phyloP scores from a whole-genome alignment of 1,284 basidiomycete genomes.

The Leccinum angustisporum region DNA sequence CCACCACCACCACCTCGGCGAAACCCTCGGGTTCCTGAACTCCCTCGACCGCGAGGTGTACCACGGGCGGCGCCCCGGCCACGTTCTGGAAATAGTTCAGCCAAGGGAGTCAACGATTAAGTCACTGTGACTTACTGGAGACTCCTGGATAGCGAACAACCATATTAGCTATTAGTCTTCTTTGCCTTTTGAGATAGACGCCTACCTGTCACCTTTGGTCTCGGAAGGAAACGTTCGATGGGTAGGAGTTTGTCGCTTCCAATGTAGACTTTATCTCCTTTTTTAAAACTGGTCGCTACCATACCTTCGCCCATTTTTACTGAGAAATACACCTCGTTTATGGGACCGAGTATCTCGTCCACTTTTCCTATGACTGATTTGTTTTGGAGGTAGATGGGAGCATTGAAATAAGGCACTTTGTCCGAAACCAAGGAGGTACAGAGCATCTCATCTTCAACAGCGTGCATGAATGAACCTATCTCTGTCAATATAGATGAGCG shows the following conservation, averaged over 20 bases:
- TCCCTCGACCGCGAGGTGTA: constrained; percentile 42
- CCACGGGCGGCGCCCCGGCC: constrained; percentile 46
- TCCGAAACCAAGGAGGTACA: constrained; percentile 84
- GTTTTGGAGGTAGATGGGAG: constrained; percentile 98
- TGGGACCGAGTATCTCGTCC: constrained; percentile 95
- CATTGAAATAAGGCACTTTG: constrained; percentile 99
- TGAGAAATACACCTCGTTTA: constrained; percentile 99
- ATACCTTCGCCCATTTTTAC: constrained; percentile 98
- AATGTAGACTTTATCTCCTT: constrained; percentile 98
- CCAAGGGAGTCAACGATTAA: background rate
- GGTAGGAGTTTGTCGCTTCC: constrained; percentile 95
- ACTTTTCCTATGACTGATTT: constrained; percentile 96
- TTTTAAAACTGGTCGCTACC: constrained; percentile 94
- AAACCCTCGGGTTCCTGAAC: constrained; percentile 48
- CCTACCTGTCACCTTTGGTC: constrained; percentile 83
- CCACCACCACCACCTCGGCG: constrained; percentile 42
- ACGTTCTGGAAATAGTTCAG: constrained; percentile 47
- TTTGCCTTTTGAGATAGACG: constrained; percentile 2
- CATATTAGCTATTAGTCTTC: constrained; percentile 1
- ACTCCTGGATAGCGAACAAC: constrained; percentile 38
- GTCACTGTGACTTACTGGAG: constrained; percentile 42
- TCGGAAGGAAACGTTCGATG: constrained; percentile 95
- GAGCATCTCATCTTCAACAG: constrained; percentile 98
- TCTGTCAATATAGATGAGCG: constrained; percentile 44
- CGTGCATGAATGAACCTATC: constrained; percentile 88